Percentiles rank a stretch among this genome's conserved stretches.
phyloP scores from a whole-genome alignment of 2,329 filamentous ascomycete species.

The Arthrobotrys entomopaga region DNA sequence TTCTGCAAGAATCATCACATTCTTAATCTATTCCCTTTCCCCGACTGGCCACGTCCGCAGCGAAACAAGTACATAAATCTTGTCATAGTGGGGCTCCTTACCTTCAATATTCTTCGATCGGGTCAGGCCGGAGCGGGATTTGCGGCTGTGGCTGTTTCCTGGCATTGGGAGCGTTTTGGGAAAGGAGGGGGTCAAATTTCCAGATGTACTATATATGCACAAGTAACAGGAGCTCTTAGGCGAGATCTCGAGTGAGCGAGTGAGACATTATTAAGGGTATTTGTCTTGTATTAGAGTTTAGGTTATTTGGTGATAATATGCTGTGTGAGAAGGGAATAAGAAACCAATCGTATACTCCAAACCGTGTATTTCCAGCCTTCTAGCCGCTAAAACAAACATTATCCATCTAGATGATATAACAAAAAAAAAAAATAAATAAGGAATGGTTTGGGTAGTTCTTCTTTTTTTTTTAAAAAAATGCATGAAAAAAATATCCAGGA shows the following conservation, averaged over 20 bases:
- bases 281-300: slow-evolving; percentile 14
- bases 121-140: slow-evolving; percentile 40
- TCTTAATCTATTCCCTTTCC: too few relatives aligned
- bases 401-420: slow-evolving; percentile 23
- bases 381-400: slow-evolving; percentile 33
- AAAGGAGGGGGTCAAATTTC: slow-evolving; percentile 3
- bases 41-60: too few relatives aligned
- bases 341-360: slow-evolving; percentile 38
- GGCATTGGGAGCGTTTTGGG: not conserved
- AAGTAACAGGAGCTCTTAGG: not conserved
- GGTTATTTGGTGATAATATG: slow-evolving; percentile 8
- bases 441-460: slow-evolving; percentile 20
- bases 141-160: slow-evolving; percentile 36
- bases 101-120: slow-evolving; percentile 17
- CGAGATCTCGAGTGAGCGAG: not conserved
- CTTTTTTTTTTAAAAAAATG: slow-evolving; percentile 36
- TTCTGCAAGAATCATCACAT: too few relatives aligned
- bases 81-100: not conserved
- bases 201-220: too few relatives aligned
- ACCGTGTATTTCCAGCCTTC: slow-evolving; percentile 35
- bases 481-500: slow-evolving; percentile 19
- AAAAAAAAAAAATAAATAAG: slow-evolving; percentile 8
- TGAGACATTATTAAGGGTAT: not conserved
- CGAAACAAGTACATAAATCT: too few relatives aligned
- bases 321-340: slow-evolving; percentile 15